A percentile compares a stretch with the other conserved stretches of the same genome.
phyloP scores from a whole-genome alignment of 371 early-diverging fungal species.

The Cokeromyces recurvatus region DNA sequence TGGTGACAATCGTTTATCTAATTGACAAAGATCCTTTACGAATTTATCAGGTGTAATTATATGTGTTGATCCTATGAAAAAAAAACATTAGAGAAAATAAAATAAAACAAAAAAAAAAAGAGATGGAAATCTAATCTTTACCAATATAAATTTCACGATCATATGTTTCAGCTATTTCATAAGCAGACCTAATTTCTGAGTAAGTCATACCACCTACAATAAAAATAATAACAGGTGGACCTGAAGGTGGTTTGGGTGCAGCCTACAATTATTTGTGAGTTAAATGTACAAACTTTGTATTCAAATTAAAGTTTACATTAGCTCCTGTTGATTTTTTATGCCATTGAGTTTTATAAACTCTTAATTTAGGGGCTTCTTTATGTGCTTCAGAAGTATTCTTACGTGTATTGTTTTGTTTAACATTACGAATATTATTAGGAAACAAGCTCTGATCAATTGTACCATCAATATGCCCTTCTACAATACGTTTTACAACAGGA shows the following conservation, averaged over 20 bases:
- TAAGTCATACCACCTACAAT: slow-evolving; percentile 91
- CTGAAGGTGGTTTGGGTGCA: slow-evolving; percentile 43
- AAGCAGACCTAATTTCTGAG: slow-evolving; percentile 83
- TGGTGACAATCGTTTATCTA: slow-evolving; percentile 22
- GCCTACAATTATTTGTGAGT: slow-evolving; percentile 16
- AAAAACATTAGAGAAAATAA: no score
- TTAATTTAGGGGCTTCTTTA: slow-evolving; percentile 33
- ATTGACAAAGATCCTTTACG: slow-evolving; percentile 52
- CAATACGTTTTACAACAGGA: slow-evolving; percentile 57
- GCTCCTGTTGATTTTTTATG: slow-evolving; percentile 44
- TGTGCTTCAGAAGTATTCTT: slow-evolving; percentile 23
- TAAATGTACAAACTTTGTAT: no score
- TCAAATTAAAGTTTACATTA: slow-evolving; percentile 7
- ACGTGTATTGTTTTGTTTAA: slow-evolving; percentile 31
- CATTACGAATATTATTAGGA: slow-evolving; percentile 52
- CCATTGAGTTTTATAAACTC: slow-evolving; percentile 55
- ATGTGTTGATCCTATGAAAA: slow-evolving; percentile 63
- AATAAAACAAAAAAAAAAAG: no score
- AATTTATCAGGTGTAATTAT: slow-evolving; percentile 77
- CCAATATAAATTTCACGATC: slow-evolving; percentile 84
- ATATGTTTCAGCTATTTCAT: slow-evolving; percentile 71
- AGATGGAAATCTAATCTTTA: no score
- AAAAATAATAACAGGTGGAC: slow-evolving; percentile 67
- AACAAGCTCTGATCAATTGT: slow-evolving; percentile 55
- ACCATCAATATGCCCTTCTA: slow-evolving; percentile 55